Evolutionary conservation across 139 green algal genomes (phyloP).

Genomic region (Gonium pectorale): DNA sequence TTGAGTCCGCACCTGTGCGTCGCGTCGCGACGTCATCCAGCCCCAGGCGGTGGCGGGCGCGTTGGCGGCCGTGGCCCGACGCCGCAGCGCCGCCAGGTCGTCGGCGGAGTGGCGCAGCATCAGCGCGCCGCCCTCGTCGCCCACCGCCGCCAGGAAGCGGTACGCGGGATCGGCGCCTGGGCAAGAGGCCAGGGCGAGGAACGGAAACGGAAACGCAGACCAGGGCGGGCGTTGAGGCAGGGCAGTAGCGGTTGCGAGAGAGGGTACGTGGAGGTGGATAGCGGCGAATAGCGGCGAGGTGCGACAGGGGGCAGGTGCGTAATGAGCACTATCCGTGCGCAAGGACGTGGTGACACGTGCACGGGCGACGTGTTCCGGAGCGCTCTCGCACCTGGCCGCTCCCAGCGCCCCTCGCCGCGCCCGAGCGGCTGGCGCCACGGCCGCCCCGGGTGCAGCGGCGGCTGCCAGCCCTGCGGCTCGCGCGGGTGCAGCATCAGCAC

Average conservation of each 20-base stretch:
- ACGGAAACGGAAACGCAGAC: neutral
- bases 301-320: too few species aligned
- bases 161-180: constrained; percentile 33
- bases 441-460: neutral
- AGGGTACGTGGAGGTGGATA: too few species aligned
- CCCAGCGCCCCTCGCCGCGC: constrained; percentile 24
- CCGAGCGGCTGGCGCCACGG: constrained; percentile 48
- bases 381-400: constrained; percentile 16
- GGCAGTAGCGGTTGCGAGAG: too few species aligned
- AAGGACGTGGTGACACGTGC: too few species aligned
- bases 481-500: constrained; percentile 48
- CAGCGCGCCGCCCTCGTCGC: constrained; percentile 48
- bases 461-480: constrained; percentile 37
- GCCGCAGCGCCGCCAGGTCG: constrained; percentile 36
- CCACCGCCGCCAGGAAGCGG: neutral
- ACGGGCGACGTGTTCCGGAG: too few species aligned
- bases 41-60: constrained; percentile 39
- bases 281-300: too few species aligned
- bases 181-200: neutral
- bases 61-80: constrained; percentile 31
- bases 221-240: too few species aligned
- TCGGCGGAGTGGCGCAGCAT: constrained; percentile 31
- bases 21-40: constrained; percentile 32
- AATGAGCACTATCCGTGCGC: too few species aligned
- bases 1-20: constrained; percentile 42